Conservation (phyloP, 1,284 basidiomycete genomes). For the Dichomitus squalens region DNA sequence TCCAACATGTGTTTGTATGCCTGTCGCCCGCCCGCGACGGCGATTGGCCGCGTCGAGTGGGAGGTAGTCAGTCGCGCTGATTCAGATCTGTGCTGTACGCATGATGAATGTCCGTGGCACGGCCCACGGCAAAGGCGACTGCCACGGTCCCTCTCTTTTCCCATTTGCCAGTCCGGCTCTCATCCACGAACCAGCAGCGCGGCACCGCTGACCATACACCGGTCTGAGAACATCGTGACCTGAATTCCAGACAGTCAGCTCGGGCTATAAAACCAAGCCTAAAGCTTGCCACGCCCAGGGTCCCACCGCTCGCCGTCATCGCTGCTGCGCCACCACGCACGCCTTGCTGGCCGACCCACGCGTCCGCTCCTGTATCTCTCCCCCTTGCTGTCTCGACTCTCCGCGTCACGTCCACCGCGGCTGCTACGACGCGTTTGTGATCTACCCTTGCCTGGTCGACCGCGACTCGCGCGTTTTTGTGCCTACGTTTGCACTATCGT, state of each 20-base stretch:
- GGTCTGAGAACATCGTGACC: not conserved
- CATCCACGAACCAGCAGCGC: not conserved
- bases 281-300: not conserved
- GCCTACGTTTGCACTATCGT: not conserved
- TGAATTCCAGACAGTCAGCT: not conserved
- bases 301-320: not conserved
- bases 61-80: not conserved
- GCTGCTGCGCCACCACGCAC: not conserved
- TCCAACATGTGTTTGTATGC: not conserved
- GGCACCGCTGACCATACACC: not conserved
- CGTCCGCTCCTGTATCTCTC: not conserved
- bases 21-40: not conserved
- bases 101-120: not conserved
- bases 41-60: conserved; percentile 3
- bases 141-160: conserved; percentile 5
- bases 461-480: not conserved
- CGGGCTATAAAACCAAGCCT: not conserved
- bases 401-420: not conserved
- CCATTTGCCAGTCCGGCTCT: conserved; percentile 6
- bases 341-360: not conserved
- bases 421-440: not conserved
- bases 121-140: not conserved
- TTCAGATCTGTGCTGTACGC: not conserved
- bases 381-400: not conserved
- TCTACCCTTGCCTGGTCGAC: not conserved